A percentile compares a stretch with the other conserved stretches of the same genome.
Evolutionary conservation across 441 rosid species (phyloP).

Genomic region (Gossypium aridum): DNA sequence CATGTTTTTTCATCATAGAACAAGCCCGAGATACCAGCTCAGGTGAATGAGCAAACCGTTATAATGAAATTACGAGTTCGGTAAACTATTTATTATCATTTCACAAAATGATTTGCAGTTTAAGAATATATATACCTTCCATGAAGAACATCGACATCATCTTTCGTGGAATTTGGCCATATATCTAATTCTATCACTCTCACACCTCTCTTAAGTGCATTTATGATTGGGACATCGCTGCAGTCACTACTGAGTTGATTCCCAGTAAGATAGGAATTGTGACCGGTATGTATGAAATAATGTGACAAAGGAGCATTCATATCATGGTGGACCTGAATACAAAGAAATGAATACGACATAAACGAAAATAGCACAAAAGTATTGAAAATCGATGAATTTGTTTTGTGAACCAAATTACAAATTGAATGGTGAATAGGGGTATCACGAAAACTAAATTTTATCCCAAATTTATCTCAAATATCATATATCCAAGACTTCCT

Average conservation of each 20-base stretch:
- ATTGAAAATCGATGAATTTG: neutral
- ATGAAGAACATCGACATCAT: conserved; percentile 71
- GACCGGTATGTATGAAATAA: conserved; percentile 80
- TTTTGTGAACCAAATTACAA: neutral
- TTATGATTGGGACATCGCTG: conserved; percentile 72
- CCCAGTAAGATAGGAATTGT: conserved; percentile 86
- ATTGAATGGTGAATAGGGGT: neutral
- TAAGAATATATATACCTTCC: conserved; percentile 52
- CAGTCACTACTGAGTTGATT: conserved; percentile 93
- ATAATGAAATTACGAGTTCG: neutral
- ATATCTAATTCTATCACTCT: conserved; percentile 87
- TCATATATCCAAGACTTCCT: neutral
- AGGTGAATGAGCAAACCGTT: neutral
- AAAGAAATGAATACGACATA: neutral
- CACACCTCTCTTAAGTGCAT: conserved; percentile 68
- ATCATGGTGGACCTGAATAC: conserved; percentile 68
- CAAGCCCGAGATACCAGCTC: neutral
- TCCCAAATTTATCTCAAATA: too few species aligned
- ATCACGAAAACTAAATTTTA: neutral
- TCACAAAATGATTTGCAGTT: conserved; percentile 5
- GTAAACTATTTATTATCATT: neutral
- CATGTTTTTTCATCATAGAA: neutral
- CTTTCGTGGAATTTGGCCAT: conserved; percentile 83
- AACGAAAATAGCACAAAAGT: neutral
- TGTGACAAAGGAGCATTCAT: conserved; percentile 83